Base-by-base conservation (phyloP, 371 early-diverging fungal species). In the Mortierella sp. region DNA sequence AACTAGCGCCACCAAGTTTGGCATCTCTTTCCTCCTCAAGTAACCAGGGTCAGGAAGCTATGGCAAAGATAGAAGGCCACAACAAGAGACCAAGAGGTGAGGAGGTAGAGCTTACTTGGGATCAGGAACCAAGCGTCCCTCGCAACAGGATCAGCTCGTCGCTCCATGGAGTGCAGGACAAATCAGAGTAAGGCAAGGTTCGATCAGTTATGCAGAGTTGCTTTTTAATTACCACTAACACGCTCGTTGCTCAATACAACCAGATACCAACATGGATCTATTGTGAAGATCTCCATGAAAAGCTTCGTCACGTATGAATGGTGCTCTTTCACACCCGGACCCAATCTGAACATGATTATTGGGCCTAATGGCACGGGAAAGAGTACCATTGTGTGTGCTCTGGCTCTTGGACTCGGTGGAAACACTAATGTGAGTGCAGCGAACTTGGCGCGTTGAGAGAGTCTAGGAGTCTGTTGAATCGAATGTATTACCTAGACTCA, bases 361-460 rank as follows among this genome's bases (percentile, higher is more conserved):
- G 98, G 96, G 4, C 96, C 97, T 3, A 98, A 96, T 73, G 99
- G 99, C 21, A 97, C 99, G 0, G 99, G 99, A 54, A 99, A 99
- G 82, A 94, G 95, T 51, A 95, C 97, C 0, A 91, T 99, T 38
- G 98, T 99, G 0, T 96, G 96, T 80, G 99, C 99, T 0, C 92
- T 99, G 38, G 98, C 96, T 4, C 86, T 99, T 31, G 98, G 98
- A 0, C 89, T 99, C 14, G 98, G 96, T 27, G 97, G 98, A 9
- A 83, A 88, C 43, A 91, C 98, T 13, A 85, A 90, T 38, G 90
- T 94, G 72, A 62, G 84, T 26, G 21, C 1, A 0, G 31, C 21
- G 7, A 0, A 27, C 4, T 16, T 12, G 1, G 6, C 23, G 21
- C 12, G 12, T 2, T 9, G 8, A 26, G 1, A 18, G 3, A 53